Percentiles rank a stretch among this genome's conserved stretches.
Conservation (phyloP, 768 basidiomycete species). For the Tulasnella sp. region DNA sequence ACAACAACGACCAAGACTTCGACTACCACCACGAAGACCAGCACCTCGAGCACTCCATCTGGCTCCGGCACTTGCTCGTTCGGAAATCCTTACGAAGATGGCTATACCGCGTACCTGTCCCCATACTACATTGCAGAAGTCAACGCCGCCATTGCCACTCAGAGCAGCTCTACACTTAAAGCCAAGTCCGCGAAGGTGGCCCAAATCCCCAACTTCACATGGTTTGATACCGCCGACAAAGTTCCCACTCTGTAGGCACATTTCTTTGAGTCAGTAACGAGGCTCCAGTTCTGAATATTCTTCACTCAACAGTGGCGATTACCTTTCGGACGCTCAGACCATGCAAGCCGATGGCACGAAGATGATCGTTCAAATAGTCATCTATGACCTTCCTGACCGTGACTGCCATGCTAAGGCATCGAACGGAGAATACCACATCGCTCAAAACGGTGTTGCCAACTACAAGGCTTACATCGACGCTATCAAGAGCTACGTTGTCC, state of each 20-base stretch:
- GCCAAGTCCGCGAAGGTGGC: slow-evolving; percentile 54
- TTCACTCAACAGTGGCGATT: slow-evolving; percentile 48
- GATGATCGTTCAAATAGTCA: slow-evolving; percentile 41
- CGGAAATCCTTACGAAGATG: slow-evolving; percentile 51
- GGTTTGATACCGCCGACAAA: slow-evolving; percentile 58
- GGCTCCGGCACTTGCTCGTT: slow-evolving; percentile 31
- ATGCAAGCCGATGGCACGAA: slow-evolving; percentile 42
- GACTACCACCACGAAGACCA: slow-evolving; percentile 31
- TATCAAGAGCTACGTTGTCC: slow-evolving; percentile 54
- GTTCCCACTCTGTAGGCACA: slow-evolving; percentile 42
- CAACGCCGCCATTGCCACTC: slow-evolving; percentile 46
- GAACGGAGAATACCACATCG: slow-evolving; percentile 38
- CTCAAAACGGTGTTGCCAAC: slow-evolving; percentile 37
- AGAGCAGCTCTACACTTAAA: slow-evolving; percentile 49
- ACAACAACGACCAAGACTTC: slow-evolving; percentile 31
- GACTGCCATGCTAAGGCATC: slow-evolving; percentile 41
- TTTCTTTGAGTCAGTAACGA: neutral
- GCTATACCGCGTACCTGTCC: slow-evolving; percentile 51
- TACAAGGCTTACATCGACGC: slow-evolving; percentile 58
- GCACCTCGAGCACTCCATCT: slow-evolving; percentile 29
- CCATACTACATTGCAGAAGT: slow-evolving; percentile 59
- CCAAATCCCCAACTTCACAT: slow-evolving; percentile 58
- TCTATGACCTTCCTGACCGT: slow-evolving; percentile 56
- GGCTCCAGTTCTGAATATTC: neutral
- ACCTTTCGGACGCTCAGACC: slow-evolving; percentile 54